Evolutionary conservation across 768 basidiomycete species (phyloP).

Genomic region (Pleurotus salmoneostramineus): DNA sequence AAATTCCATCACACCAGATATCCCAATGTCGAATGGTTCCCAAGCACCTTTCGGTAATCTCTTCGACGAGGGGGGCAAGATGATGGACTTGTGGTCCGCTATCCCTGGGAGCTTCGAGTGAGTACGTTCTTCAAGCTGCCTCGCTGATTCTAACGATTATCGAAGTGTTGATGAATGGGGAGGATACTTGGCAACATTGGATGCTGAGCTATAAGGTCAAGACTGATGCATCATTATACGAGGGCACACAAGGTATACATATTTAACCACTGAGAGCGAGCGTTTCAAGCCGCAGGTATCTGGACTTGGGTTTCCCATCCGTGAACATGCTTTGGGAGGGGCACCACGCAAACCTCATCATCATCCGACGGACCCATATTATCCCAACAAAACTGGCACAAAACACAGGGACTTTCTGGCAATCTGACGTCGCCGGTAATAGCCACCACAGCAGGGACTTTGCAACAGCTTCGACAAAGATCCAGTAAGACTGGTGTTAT

Average conservation of each 20-base stretch:
- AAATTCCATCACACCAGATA: background rate
- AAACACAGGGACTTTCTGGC: slow-evolving; percentile 72
- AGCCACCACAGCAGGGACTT: slow-evolving; percentile 65
- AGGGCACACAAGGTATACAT: background rate
- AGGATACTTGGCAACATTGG: slow-evolving; percentile 3
- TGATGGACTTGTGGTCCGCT: slow-evolving; percentile 4
- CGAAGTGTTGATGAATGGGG: slow-evolving; percentile 2
- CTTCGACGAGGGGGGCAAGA: background rate
- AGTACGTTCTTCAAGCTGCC: background rate
- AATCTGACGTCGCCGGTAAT: slow-evolving; percentile 69
- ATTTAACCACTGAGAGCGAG: background rate
- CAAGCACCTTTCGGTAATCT: background rate
- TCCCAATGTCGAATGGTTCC: background rate
- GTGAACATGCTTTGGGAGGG: slow-evolving; percentile 42
- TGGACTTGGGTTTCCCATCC: slow-evolving; percentile 24
- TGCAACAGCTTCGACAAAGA: slow-evolving; percentile 65
- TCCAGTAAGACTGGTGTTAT: slow-evolving; percentile 58
- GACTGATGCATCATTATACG: too few species aligned
- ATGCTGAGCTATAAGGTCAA: background rate
- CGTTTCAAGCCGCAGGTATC: background rate
- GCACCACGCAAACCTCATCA: slow-evolving; percentile 43
- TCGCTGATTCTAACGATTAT: background rate
- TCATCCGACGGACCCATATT: slow-evolving; percentile 56
- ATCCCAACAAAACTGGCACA: slow-evolving; percentile 75
- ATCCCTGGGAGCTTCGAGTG: slow-evolving; percentile 1